A percentile compares a stretch with the other conserved stretches of the same genome.
Conservation (phyloP, 345 rosid species). For the Lepidium aucheri region DNA sequence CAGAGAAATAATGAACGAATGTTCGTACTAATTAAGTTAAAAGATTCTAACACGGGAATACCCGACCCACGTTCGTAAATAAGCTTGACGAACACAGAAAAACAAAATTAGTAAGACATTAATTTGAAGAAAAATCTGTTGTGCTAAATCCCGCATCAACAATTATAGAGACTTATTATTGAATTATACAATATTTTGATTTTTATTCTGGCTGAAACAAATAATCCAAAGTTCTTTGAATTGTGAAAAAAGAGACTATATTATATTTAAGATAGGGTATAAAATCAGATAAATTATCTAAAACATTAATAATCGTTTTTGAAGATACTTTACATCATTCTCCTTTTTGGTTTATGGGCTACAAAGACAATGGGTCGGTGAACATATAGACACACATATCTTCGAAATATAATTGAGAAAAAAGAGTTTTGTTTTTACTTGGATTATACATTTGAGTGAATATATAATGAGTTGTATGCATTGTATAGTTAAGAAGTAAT, state of each 20-base stretch:
- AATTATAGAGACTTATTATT: constrained; percentile 18
- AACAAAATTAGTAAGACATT: no score
- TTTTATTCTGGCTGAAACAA: constrained; percentile 9
- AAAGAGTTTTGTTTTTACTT: neutral
- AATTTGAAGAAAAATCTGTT: no score
- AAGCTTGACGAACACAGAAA: no score
- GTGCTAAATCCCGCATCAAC: no score
- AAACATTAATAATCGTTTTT: neutral
- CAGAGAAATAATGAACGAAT: no score
- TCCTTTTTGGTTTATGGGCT: neutral
- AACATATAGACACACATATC: neutral
- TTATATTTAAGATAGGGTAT: neutral
- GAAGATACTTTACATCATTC: neutral
- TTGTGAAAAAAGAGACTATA: neutral
- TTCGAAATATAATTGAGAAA: neutral
- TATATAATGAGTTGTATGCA: neutral
- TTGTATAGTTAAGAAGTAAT: neutral
- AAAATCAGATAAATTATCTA: neutral
- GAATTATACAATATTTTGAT: constrained; percentile 5
- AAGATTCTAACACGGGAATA: no score
- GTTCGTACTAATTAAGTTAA: no score
- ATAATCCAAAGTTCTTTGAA: neutral
- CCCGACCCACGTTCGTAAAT: no score
- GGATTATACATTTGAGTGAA: no score
- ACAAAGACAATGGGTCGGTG: neutral